phyloP scores from a whole-genome alignment of 805 yeast genomes.

The Saturnispora kantuleensis region DNA sequence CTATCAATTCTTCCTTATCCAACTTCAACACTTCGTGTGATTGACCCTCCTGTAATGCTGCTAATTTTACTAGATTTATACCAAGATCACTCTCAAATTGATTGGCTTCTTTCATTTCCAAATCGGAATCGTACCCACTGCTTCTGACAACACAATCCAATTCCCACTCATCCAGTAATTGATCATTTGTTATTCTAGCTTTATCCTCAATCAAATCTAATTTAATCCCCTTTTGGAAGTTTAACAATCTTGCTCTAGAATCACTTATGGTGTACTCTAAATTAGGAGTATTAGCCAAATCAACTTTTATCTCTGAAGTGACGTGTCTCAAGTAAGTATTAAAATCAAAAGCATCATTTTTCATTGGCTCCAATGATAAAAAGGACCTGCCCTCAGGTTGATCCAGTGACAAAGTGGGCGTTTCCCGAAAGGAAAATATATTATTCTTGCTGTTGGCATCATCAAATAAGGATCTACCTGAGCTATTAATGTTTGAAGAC shows the following conservation, averaged over 20 bases:
- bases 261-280: background rate
- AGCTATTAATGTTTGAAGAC: constrained; percentile 4
- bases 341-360: constrained; percentile 18
- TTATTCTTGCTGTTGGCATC: background rate
- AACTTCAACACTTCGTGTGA: background rate
- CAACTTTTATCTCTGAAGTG: constrained; percentile 14
- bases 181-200: constrained; percentile 12
- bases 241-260: background rate
- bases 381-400: background rate
- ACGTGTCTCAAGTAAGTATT: constrained; percentile 19
- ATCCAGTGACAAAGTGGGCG: background rate
- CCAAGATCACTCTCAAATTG: constrained; percentile 22
- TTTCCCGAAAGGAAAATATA: constrained; percentile 3
- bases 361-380: constrained; percentile 5
- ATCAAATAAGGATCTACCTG: constrained; percentile 1
- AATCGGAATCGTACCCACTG: constrained; percentile 11
- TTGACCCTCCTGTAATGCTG: background rate
- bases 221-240: background rate
- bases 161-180: constrained; percentile 9
- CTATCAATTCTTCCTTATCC: background rate
- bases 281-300: background rate
- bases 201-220: constrained; percentile 5
- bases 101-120: constrained; percentile 9
- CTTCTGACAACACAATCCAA: constrained; percentile 14
- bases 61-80: constrained; percentile 1